phyloP scores from a whole-genome alignment of 169 alveolate species.

The Amoebophrya sp. region DNA sequence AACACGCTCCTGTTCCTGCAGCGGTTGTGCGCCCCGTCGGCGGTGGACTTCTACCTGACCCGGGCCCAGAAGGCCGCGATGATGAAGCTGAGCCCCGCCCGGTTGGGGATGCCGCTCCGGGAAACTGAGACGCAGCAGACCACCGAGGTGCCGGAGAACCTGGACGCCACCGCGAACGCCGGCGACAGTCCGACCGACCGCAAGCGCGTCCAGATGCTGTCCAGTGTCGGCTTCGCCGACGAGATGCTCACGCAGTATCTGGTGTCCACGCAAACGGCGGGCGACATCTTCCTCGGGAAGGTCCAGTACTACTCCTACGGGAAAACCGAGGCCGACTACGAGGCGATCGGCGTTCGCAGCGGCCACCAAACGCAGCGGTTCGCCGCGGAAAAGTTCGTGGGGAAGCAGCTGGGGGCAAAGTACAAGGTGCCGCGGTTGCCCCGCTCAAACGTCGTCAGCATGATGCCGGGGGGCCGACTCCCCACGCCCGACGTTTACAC shows the following conservation, averaged over 20 bases:
- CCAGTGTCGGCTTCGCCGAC: background rate
- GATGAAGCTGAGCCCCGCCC: background rate
- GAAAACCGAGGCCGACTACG: background rate
- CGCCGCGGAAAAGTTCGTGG: no score
- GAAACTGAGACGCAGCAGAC: background rate
- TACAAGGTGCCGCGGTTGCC: background rate
- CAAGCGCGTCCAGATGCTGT: background rate
- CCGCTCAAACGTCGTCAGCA: background rate
- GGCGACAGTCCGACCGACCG: background rate
- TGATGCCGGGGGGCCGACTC: background rate
- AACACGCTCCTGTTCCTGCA: constrained; percentile 21
- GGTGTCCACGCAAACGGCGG: background rate
- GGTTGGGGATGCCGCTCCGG: background rate
- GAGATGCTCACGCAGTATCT: background rate
- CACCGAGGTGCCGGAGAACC: background rate
- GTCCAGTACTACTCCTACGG: background rate
- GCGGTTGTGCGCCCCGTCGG: background rate
- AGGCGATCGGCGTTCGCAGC: background rate
- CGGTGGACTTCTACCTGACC: background rate
- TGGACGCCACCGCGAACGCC: background rate
- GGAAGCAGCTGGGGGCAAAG: no score
- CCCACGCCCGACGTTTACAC: constrained; percentile 7
- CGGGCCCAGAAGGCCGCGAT: background rate
- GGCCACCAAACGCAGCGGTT: background rate
- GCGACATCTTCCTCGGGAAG: background rate